phyloP scores from a whole-genome alignment of 1,284 basidiomycete genomes.

The Neotropicomus parvogracilis region DNA sequence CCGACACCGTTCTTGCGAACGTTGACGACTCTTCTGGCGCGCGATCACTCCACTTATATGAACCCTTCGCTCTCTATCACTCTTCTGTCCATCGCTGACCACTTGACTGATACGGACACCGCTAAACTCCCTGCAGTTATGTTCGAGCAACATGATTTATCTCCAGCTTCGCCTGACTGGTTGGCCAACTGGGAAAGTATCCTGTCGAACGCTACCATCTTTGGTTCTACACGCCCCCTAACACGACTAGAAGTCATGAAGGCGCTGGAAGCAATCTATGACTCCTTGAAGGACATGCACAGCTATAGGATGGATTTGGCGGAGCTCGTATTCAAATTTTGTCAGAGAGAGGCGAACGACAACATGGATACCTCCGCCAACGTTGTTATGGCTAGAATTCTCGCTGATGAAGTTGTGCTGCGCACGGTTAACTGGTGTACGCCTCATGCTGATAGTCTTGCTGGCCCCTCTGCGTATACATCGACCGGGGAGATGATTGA shows the following conservation, averaged over 20 bases:
- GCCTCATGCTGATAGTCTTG: constrained; percentile 20
- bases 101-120: constrained; percentile 62
- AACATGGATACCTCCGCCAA: constrained; percentile 35
- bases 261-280: constrained; percentile 54
- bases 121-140: constrained; percentile 56
- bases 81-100: constrained; percentile 57
- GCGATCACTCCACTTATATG: constrained; percentile 54
- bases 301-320: constrained; percentile 60
- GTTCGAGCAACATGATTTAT: constrained; percentile 61
- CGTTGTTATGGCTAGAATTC: constrained; percentile 55
- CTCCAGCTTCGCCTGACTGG: constrained; percentile 68
- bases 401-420: constrained; percentile 59
- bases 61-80: constrained; percentile 59
- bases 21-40: constrained; percentile 56
- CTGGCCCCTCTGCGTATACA: constrained; percentile 25
- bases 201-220: constrained; percentile 48
- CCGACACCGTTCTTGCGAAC: constrained; percentile 56
- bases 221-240: constrained; percentile 44
- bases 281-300: constrained; percentile 64
- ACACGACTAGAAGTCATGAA: constrained; percentile 56
- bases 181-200: constrained; percentile 59
- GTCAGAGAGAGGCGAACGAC: constrained; percentile 40
- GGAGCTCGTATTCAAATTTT: constrained; percentile 53
- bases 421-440: constrained; percentile 41
- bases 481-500: constrained; percentile 34